phyloP scores from a whole-genome alignment of 495 filamentous ascomycete species.

The Daldinia vernicosa region DNA sequence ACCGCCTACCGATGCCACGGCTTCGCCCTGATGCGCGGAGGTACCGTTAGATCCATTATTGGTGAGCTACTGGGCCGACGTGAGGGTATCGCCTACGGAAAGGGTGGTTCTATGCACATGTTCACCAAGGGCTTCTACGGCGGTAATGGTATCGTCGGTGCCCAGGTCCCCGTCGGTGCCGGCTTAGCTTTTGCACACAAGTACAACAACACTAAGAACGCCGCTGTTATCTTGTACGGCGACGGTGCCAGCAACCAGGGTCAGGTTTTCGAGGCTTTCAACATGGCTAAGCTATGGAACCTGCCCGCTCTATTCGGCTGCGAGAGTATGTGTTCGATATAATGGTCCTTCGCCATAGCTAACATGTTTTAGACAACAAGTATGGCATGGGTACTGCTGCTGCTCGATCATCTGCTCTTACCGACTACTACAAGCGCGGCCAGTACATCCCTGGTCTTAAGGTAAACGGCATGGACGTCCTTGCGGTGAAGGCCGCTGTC shows the following conservation, averaged over 20 bases:
- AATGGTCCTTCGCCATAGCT: slow-evolving; percentile 1
- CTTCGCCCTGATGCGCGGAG: slow-evolving; percentile 96
- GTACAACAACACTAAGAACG: slow-evolving; percentile 85
- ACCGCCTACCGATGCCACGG: slow-evolving; percentile 99
- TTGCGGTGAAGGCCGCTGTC: slow-evolving; percentile 96
- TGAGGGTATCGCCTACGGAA: slow-evolving; percentile 97
- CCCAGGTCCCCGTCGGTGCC: slow-evolving; percentile 96
- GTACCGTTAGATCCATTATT: slow-evolving; percentile 89
- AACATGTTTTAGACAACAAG: slow-evolving; percentile 85
- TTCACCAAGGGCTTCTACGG: slow-evolving; percentile 98
- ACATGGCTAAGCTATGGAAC: slow-evolving; percentile 99
- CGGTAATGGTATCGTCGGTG: slow-evolving; percentile 98
- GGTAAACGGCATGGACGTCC: slow-evolving; percentile 99
- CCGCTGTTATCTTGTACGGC: slow-evolving; percentile 90
- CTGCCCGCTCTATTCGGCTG: slow-evolving; percentile 94
- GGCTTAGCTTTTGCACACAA: slow-evolving; percentile 97
- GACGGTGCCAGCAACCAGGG: slow-evolving; percentile 98
- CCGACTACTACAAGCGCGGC: slow-evolving; percentile 99
- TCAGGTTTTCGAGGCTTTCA: slow-evolving; percentile 99
- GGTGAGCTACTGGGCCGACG: slow-evolving; percentile 94
- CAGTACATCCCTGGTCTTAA: slow-evolving; percentile 99
- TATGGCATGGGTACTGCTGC: slow-evolving; percentile 99
- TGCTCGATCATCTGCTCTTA: slow-evolving; percentile 89
- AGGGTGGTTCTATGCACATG: slow-evolving; percentile 99
- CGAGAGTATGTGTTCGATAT: slow-evolving; percentile 76